Evolutionary conservation across 176 grass and related monocot genomes (phyloP).

Genomic region (Triticum aestivum): DNA sequence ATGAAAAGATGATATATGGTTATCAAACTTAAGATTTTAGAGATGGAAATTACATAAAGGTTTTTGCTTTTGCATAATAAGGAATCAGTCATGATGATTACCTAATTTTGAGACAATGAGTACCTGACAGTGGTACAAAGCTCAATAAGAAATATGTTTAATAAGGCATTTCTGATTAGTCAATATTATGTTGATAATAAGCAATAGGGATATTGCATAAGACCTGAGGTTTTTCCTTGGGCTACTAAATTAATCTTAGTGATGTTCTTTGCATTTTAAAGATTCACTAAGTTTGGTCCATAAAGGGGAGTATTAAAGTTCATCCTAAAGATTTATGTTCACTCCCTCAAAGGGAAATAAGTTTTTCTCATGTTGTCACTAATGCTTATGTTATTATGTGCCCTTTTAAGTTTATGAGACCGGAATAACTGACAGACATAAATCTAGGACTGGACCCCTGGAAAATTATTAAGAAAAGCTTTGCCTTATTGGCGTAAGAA

Average conservation of each 20-base stretch:
- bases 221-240: not conserved
- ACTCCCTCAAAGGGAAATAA: not conserved
- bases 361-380: too few species aligned
- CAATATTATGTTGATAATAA: not conserved
- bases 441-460: too few species aligned
- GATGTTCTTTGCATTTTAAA: not conserved
- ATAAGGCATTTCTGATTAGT: not conserved
- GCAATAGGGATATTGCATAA: not conserved
- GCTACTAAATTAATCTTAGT: not conserved
- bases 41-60: not conserved
- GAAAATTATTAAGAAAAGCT: too few species aligned
- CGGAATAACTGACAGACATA: too few species aligned
- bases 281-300: not conserved
- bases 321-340: not conserved
- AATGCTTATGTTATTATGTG: too few species aligned
- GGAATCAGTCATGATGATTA: not conserved
- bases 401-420: too few species aligned
- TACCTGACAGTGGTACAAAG: not conserved
- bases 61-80: not conserved
- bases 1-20: not conserved
- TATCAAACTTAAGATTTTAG: not conserved
- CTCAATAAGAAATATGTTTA: not conserved
- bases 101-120: not conserved
- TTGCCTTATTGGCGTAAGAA: too few species aligned
- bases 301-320: not conserved